These are phyloP conservation scores for Fusarium albosuccineum DNA, from an alignment of 2,329 filamentous ascomycete genomes.

Conservation along the genomic window DNA sequence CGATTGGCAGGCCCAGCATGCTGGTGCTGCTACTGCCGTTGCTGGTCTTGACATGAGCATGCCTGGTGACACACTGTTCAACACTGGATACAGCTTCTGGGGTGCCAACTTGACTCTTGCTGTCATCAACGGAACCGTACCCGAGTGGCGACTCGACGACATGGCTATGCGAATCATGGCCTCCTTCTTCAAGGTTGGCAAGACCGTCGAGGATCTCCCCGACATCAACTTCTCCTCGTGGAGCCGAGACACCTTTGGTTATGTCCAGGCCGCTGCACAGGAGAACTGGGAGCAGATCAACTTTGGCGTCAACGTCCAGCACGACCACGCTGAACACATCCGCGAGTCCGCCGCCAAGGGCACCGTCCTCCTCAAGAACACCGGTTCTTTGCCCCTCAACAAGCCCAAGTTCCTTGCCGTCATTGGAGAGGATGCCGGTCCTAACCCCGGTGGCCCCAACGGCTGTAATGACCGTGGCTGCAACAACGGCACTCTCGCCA, in stretches of 20 bases:
- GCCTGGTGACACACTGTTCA: constrained; percentile 86
- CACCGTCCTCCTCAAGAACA: constrained; percentile 92
- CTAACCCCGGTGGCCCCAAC: constrained; percentile 81
- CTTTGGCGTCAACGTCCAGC: constrained; percentile 85
- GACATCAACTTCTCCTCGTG: constrained; percentile 90
- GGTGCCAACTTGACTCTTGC: constrained; percentile 89
- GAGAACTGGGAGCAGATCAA: constrained; percentile 78
- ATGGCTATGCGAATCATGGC: constrained; percentile 89
- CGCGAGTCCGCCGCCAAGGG: constrained; percentile 83
- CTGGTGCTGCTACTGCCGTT: constrained; percentile 73
- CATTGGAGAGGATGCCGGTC: constrained; percentile 86
- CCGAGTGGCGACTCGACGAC: constrained; percentile 89
- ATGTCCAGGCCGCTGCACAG: constrained; percentile 72
- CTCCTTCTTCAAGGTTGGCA: constrained; percentile 75
- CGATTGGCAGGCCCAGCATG: constrained; percentile 85
- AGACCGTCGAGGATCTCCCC: constrained; percentile 60
- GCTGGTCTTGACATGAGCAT: constrained; percentile 90
- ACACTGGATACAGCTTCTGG: constrained; percentile 80
- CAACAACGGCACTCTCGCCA: constrained; percentile 72
- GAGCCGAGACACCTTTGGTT: constrained; percentile 82
- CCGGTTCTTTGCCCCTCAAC: constrained; percentile 79
- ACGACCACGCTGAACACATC: constrained; percentile 78
- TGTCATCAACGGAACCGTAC: constrained; percentile 89
- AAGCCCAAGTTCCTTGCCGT: constrained; percentile 81
- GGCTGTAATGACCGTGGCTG: constrained; percentile 78